Evolutionary conservation across 106 monocot species (phyloP).

Genomic region (Dactylorhiza incarnata): DNA sequence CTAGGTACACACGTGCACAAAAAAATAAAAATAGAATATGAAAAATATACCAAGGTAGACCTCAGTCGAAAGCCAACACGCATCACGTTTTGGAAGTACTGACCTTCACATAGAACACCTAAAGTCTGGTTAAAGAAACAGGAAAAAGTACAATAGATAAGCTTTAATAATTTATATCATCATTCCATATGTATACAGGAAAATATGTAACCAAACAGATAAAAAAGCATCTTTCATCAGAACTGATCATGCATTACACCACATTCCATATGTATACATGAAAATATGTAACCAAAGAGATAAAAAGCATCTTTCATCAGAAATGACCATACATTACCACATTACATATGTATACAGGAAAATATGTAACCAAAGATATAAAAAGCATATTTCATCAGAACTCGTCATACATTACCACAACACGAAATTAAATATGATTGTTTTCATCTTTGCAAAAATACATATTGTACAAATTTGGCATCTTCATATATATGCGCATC

Average conservation of each 20-base stretch:
- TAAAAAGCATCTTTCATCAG: no score
- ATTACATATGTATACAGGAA: no score
- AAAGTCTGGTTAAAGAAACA: slow-evolving; percentile 35
- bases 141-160: background rate
- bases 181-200: background rate
- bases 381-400: no score
- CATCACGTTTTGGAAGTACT: slow-evolving; percentile 99
- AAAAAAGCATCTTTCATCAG: background rate
- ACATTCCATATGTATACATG: background rate
- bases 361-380: no score
- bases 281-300: background rate
- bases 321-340: no score
- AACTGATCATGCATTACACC: background rate
- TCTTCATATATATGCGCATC: background rate
- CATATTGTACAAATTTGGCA: background rate
- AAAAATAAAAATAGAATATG: background rate
- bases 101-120: slow-evolving; percentile 91
- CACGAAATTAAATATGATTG: background rate
- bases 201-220: background rate
- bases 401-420: background rate
- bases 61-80: slow-evolving; percentile 89
- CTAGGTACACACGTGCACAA: background rate
- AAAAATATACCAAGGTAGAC: slow-evolving; percentile 74
- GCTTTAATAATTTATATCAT: background rate
- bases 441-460: background rate